Conservation (phyloP, 306 rosid species). For the Erythrophleum fordii region DNA sequence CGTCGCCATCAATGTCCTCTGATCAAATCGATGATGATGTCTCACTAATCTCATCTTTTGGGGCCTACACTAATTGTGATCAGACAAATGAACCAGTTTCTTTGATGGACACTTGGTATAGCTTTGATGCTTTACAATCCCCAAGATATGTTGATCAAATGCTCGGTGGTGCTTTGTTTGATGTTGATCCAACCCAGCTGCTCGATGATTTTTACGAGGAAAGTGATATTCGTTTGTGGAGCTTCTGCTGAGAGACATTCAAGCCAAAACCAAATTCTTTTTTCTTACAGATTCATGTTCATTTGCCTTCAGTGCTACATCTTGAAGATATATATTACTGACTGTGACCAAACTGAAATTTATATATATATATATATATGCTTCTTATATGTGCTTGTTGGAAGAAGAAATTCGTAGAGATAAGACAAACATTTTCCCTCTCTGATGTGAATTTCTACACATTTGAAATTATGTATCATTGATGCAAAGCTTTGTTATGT, state of each 20-base stretch:
- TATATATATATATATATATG: constrained; percentile 19
- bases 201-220: constrained; percentile 75
- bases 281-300: constrained; percentile 52
- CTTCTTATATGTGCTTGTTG: constrained; percentile 2
- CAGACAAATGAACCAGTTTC: constrained; percentile 48
- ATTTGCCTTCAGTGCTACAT: constrained; percentile 38
- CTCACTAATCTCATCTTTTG: constrained; percentile 52
- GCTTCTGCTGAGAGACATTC: constrained; percentile 66
- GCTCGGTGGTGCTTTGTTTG: constrained; percentile 66
- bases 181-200: constrained; percentile 64
- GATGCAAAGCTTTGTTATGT: constrained; percentile 39
- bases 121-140: constrained; percentile 58
- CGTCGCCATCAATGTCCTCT: constrained; percentile 56
- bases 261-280: constrained; percentile 16
- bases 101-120: constrained; percentile 72
- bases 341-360: constrained; percentile 53
- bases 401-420: constrained; percentile 47
- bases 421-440: constrained; percentile 62
- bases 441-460: constrained; percentile 50
- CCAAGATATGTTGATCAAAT: constrained; percentile 70
- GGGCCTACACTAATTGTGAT: constrained; percentile 28
- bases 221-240: constrained; percentile 83
- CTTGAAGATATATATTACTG: constrained; percentile 49
- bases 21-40: constrained; percentile 65
- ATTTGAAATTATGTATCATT: constrained; percentile 44